These are phyloP conservation scores for Annulohypoxylon truncatum DNA, from an alignment of 2,329 filamentous ascomycete species.

Conservation along the genomic window DNA sequence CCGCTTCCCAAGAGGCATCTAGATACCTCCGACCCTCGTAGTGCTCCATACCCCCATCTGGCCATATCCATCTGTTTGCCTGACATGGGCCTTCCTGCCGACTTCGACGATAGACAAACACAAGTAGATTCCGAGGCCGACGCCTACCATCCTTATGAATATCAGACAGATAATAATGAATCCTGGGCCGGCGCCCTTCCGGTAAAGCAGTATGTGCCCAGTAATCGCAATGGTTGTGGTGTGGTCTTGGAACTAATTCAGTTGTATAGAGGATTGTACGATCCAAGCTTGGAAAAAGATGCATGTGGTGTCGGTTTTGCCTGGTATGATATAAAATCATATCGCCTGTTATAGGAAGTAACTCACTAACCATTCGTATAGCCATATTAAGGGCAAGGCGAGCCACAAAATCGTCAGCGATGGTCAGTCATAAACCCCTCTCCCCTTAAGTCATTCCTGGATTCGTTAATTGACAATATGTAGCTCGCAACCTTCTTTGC, in stretches of 20 bases:
- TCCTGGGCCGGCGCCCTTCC: constrained; percentile 96
- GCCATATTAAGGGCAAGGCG: constrained; percentile 95
- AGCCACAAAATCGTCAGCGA: constrained; percentile 99
- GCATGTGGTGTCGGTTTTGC: constrained; percentile 99
- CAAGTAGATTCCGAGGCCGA: constrained; percentile 70
- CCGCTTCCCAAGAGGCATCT: constrained; percentile 36
- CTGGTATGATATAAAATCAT: constrained; percentile 71
- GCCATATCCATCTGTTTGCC: constrained; percentile 59
- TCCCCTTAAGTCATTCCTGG: neutral
- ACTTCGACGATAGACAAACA: constrained; percentile 76
- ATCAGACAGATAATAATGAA: constrained; percentile 84
- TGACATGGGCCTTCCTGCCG: constrained; percentile 75
- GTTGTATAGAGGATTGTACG: constrained; percentile 79
- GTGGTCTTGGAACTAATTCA: constrained; percentile 31
- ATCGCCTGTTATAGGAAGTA: neutral
- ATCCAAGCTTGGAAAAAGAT: constrained; percentile 97
- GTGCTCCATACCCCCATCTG: constrained; percentile 22
- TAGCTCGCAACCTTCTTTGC: constrained; percentile 92
- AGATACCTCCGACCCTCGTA: constrained; percentile 36
- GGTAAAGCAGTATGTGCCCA: constrained; percentile 79
- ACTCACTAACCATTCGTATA: constrained; percentile 52
- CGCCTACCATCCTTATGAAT: constrained; percentile 80
- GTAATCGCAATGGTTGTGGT: neutral
- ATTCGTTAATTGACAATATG: constrained; percentile 49
- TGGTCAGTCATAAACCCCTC: constrained; percentile 69